A percentile compares a stretch with the other conserved stretches of the same genome.
phyloP scores from a whole-genome alignment of 2,329 filamentous ascomycete genomes.

The Lecanosticta acicola region DNA sequence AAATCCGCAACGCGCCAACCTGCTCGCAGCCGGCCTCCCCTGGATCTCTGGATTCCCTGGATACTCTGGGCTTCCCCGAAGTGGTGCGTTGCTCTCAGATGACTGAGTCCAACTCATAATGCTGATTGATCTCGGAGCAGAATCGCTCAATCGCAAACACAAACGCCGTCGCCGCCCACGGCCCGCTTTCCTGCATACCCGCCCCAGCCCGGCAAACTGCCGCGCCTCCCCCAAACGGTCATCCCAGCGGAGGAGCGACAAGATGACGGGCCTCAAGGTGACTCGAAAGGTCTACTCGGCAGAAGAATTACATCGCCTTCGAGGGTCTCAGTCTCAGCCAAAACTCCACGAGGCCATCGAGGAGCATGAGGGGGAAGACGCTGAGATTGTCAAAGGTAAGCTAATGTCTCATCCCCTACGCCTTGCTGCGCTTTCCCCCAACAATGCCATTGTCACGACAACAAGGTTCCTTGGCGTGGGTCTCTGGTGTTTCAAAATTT shows the following conservation, averaged over 20 bases:
- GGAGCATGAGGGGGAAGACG: conserved; percentile 33
- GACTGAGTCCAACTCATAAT: background rate
- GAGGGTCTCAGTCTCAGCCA: conserved; percentile 31
- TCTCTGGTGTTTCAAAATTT: conserved; percentile 4
- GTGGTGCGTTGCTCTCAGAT: background rate
- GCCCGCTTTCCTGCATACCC: conserved; percentile 1
- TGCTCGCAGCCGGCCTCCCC: background rate
- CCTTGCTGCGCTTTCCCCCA: background rate
- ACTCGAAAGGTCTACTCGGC: conserved; percentile 35
- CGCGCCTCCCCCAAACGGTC: background rate
- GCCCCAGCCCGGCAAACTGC: background rate
- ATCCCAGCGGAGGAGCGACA: background rate
- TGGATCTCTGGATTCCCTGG: background rate
- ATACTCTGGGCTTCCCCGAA: background rate
- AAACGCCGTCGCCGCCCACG: background rate
- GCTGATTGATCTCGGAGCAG: conserved; percentile 2
- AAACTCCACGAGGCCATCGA: conserved; percentile 34
- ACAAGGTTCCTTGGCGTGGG: background rate
- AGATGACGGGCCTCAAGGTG: conserved; percentile 13
- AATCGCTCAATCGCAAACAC: background rate
- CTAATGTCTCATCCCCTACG: conserved; percentile 1
- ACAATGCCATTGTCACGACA: conserved; percentile 2
- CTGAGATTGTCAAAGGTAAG: conserved; percentile 35
- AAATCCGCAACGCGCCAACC: background rate
- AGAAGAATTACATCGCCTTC: conserved; percentile 33